Percentiles rank a stretch among this genome's conserved stretches.
Conservation (phyloP, 23 red algal genomes). For the Cyanidium caldarium region DNA sequence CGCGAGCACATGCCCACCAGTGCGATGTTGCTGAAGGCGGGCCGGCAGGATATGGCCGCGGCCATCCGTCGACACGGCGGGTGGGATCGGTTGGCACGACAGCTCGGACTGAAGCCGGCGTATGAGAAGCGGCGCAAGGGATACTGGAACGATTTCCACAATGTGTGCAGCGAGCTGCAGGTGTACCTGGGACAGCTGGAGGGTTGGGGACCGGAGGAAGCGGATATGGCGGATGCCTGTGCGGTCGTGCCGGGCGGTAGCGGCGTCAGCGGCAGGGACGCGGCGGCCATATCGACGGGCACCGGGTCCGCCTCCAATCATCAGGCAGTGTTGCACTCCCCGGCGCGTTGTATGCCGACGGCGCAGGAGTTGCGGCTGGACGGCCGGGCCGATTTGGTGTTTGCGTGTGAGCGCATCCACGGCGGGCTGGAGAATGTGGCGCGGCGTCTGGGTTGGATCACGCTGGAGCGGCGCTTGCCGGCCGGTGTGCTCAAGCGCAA, state of each 20-base stretch:
- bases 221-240: background rate
- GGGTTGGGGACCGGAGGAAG: slow-evolving; percentile 8
- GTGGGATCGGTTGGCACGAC: slow-evolving; percentile 57
- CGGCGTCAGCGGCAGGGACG: background rate
- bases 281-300: background rate
- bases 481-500: slow-evolving; percentile 1
- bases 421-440: slow-evolving; percentile 33
- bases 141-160: slow-evolving; percentile 29
- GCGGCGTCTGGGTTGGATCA: background rate
- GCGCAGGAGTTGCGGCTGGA: slow-evolving; percentile 51
- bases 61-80: slow-evolving; percentile 52
- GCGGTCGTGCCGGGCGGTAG: background rate
- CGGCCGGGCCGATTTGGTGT: slow-evolving; percentile 61
- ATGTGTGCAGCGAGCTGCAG: slow-evolving; percentile 31
- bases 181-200: slow-evolving; percentile 28
- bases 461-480: slow-evolving; percentile 1
- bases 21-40: slow-evolving; percentile 20
- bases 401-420: slow-evolving; percentile 62
- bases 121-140: slow-evolving; percentile 25
- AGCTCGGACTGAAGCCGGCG: slow-evolving; percentile 17
- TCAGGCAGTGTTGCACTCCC: too few species aligned
- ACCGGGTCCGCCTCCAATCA: too few species aligned
- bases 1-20: slow-evolving; percentile 39
- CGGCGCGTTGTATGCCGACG: slow-evolving; percentile 10
- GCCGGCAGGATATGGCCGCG: slow-evolving; percentile 46